Percentiles rank a stretch among this genome's conserved stretches.
Evolutionary conservation across 495 filamentous ascomycete genomes (phyloP).

Genomic region (Tetracladium marchalianum): DNA sequence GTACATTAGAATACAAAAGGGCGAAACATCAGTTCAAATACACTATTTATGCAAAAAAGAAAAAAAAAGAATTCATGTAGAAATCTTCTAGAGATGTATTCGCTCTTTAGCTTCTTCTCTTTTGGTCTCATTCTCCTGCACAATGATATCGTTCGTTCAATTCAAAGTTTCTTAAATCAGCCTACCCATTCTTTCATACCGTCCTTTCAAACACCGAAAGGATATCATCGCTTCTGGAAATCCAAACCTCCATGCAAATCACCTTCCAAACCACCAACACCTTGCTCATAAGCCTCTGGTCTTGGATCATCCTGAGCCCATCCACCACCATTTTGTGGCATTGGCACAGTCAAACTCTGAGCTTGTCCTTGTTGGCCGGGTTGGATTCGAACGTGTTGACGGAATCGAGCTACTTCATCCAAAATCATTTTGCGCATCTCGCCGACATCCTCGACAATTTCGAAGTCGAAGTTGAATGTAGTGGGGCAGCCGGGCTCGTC

Average conservation of each 20-base stretch:
- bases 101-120: too few relatives aligned
- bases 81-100: background rate
- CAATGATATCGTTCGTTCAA: too few relatives aligned
- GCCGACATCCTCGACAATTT: conserved; percentile 81
- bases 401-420: conserved; percentile 80
- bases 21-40: background rate
- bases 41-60: background rate
- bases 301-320: conserved; percentile 80
- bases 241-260: conserved; percentile 79
- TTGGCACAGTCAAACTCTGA: conserved; percentile 15
- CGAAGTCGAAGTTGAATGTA: conserved; percentile 97
- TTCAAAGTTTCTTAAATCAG: too few relatives aligned
- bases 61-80: background rate
- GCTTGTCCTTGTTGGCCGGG: conserved; percentile 29
- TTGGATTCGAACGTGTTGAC: conserved; percentile 59
- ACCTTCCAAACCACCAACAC: conserved; percentile 60
- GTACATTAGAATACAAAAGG: background rate
- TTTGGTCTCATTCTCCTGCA: too few relatives aligned
- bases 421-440: conserved; percentile 98
- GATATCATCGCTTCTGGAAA: background rate
- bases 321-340: conserved; percentile 32
- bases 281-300: conserved; percentile 56
- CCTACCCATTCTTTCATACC: too few relatives aligned
- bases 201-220: too few relatives aligned
- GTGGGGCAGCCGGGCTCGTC: conserved; percentile 90